Evolutionary conservation across 768 basidiomycete genomes (phyloP), one percentile per base, ranked within the genome.

Genomic region (Tulasnella sp.): DNA sequence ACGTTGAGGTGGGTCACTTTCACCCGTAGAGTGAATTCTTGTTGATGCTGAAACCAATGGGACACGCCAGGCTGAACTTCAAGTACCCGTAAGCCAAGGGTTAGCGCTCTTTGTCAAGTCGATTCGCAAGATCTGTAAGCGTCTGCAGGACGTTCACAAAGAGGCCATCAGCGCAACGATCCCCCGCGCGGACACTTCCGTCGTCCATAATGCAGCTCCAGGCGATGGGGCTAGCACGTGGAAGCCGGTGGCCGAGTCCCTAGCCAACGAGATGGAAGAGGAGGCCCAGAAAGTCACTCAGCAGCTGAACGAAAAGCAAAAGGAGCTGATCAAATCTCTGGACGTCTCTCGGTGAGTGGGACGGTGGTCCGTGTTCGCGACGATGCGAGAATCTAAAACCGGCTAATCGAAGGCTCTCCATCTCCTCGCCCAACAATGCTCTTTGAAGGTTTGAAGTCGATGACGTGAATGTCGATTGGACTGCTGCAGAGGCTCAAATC

Each of bases 61-160:
- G 52, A 59, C 37, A 62, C 29, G 73, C 47, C 76, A 94, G 91
- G 79, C 82, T 26, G 95, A 98, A 77, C 84, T 98, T 22, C 86
- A 87, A 7, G 81, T 98, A 0, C 90, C 94, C 0, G 91, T 95
- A 35, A 89, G 89, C 0, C 96, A 98, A 79, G 84, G 87, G 1
- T 84, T 99, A 7, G 96, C 96, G 0, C 82, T 98, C 40, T 95
- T 99, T 80, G 90, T 89, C 75, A 98, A 98, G 82, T 83, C 94
- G 42, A 81, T 98, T 67, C 88, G 93, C 68, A 94, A 95, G 80
- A 86, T 96, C 75, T 87, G 86, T 75, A 90, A 89, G 76, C 83
- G 84, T 26, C 81, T 98, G 64, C 84, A 87, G 34, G 89, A 91
- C 42, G 84, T 96, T 22, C 92, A 91, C 75, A 94, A 91, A 79